These are phyloP conservation scores for Microsporum canis DNA, from an alignment of 2,329 filamentous ascomycete species.

Conservation along the genomic window DNA sequence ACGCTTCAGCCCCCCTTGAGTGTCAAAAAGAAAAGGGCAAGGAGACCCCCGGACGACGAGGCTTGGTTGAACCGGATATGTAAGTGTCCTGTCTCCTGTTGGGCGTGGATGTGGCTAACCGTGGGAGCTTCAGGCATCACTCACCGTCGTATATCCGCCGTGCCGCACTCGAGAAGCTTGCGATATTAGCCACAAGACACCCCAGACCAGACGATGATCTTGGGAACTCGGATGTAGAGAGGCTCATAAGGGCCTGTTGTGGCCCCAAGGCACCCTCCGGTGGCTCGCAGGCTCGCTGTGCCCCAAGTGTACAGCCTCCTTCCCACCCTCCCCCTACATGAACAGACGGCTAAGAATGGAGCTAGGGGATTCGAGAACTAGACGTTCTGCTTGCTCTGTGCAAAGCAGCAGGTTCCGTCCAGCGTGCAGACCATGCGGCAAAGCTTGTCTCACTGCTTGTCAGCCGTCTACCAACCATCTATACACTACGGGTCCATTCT, in stretches of 20 bases:
- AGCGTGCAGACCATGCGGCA: slow-evolving; percentile 59
- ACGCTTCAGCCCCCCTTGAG: not conserved
- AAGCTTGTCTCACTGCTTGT: slow-evolving; percentile 67
- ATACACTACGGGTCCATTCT: slow-evolving; percentile 62
- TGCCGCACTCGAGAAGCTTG: slow-evolving; percentile 36
- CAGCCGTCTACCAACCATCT: slow-evolving; percentile 76
- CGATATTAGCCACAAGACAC: slow-evolving; percentile 30
- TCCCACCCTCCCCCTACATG: not conserved
- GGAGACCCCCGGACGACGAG: not conserved
- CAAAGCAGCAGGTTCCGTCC: slow-evolving; percentile 70
- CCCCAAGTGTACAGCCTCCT: slow-evolving; percentile 3
- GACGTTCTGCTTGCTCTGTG: slow-evolving; percentile 86
- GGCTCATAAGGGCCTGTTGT: slow-evolving; percentile 23
- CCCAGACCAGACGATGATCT: slow-evolving; percentile 18
- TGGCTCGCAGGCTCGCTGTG: not conserved
- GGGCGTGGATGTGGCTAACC: not conserved
- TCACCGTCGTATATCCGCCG: slow-evolving; percentile 16
- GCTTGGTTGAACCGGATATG: not conserved
- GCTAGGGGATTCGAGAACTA: slow-evolving; percentile 72
- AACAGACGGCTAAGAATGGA: not conserved
- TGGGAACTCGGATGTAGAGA: slow-evolving; percentile 25
- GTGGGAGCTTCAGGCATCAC: slow-evolving; percentile 8
- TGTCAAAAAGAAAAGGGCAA: not conserved
- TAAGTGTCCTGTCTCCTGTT: not conserved
- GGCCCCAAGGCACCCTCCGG: not conserved